Evolutionary conservation across 225 moss, liverwort and hornwort species (phyloP).

Genomic region (Marchantia paleacea): DNA sequence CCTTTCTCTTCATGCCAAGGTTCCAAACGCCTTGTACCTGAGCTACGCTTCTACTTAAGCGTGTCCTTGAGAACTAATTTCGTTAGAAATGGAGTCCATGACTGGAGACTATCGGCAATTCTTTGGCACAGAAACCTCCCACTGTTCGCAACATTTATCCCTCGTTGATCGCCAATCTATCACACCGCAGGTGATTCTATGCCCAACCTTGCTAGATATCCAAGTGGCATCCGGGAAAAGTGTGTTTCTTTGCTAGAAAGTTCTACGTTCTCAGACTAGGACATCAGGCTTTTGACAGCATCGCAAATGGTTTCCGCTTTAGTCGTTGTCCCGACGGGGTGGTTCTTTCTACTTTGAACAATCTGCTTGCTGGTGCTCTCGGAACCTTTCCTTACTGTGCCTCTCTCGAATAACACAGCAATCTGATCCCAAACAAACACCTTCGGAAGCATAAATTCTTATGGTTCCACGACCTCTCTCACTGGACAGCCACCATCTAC

Average conservation of each 20-base stretch:
- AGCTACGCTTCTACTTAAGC: neutral
- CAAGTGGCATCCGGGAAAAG: neutral
- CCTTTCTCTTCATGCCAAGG: slow-evolving; percentile 23
- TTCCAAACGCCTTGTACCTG: neutral
- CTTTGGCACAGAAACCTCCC: slow-evolving; percentile 12
- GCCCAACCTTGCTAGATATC: neutral
- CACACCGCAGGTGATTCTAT: neutral
- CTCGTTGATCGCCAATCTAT: neutral
- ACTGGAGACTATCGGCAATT: slow-evolving; percentile 23
- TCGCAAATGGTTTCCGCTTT: neutral
- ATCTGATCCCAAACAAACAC: neutral
- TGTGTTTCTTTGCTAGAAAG: neutral
- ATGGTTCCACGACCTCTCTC: neutral
- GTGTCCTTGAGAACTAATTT: neutral
- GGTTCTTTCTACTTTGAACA: slow-evolving; percentile 28
- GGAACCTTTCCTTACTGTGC: neutral
- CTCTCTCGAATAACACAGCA: neutral
- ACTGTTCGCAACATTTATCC: slow-evolving; percentile 18
- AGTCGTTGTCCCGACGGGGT: neutral
- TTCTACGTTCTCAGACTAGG: neutral
- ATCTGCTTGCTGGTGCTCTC: neutral
- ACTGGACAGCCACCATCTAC: slow-evolving; percentile 8
- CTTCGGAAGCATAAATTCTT: neutral
- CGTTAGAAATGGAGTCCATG: neutral
- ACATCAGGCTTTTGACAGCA: neutral